A percentile compares a stretch with the other conserved stretches of the same genome.
phyloP scores from a whole-genome alignment of 2,329 filamentous ascomycete species.

The Paecilomyces fulvus region DNA sequence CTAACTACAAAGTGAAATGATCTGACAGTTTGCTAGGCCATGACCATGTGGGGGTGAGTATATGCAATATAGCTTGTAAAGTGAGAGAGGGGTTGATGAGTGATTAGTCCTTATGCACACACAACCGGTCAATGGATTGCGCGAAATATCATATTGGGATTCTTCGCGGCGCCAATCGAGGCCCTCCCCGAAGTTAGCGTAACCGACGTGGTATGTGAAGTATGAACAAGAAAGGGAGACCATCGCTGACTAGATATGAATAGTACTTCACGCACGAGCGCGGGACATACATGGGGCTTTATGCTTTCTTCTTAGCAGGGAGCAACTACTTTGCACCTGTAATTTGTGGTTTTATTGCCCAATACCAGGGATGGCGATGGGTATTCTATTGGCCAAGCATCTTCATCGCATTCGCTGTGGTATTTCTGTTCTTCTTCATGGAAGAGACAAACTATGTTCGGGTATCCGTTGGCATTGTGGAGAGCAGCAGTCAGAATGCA shows the following conservation, averaged over 20 bases:
- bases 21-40: conserved; percentile 1
- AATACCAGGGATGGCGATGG: conserved; percentile 41
- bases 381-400: conserved; percentile 46
- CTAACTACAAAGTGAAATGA: not conserved
- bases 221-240: not conserved
- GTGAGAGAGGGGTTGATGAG: not conserved
- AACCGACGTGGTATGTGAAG: conserved; percentile 30
- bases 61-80: conserved; percentile 5
- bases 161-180: conserved; percentile 35
- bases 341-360: conserved; percentile 39
- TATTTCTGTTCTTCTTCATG: conserved; percentile 47
- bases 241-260: not conserved
- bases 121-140: conserved; percentile 33
- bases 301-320: conserved; percentile 32
- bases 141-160: conserved; percentile 27
- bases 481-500: not conserved
- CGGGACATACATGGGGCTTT: conserved; percentile 33
- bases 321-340: conserved; percentile 39
- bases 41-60: conserved; percentile 6
- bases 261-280: conserved; percentile 37
- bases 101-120: conserved; percentile 20
- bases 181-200: conserved; percentile 33
- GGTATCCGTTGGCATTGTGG: not conserved
- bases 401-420: conserved; percentile 36
- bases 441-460: conserved; percentile 47